Conservation (phyloP, 1,284 basidiomycete genomes). For the Cutaneotrichosporon dermatis region DNA sequence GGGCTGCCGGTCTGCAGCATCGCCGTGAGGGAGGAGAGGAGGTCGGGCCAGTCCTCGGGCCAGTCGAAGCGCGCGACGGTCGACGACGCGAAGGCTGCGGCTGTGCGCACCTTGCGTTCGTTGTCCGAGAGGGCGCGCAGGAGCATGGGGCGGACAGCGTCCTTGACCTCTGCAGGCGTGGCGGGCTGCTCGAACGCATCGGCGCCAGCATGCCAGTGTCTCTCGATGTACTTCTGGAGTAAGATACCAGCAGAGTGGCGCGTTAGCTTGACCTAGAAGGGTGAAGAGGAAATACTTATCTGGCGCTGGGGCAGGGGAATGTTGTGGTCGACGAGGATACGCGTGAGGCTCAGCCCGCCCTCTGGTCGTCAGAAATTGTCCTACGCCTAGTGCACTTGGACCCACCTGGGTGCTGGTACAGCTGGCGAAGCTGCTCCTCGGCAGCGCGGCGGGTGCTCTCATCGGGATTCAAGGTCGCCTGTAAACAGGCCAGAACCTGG, state of each 20-base stretch:
- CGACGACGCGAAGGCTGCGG: constrained; percentile 63
- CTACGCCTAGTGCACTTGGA: constrained; percentile 12
- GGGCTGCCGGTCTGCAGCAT: constrained; percentile 68
- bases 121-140: constrained; percentile 78
- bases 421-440: constrained; percentile 48
- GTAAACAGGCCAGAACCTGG: constrained; percentile 87
- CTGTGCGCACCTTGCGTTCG: constrained; percentile 73
- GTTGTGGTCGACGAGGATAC: constrained; percentile 60
- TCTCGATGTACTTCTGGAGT: constrained; percentile 76
- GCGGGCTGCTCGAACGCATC: constrained; percentile 67
- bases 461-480: constrained; percentile 71
- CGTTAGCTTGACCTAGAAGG: constrained; percentile 14
- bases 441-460: constrained; percentile 29
- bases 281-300: constrained; percentile 60
- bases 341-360: constrained; percentile 65
- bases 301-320: constrained; percentile 67
- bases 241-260: constrained; percentile 74
- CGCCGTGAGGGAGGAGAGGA: constrained; percentile 65
- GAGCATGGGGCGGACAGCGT: constrained; percentile 66
- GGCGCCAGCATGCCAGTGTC: constrained; percentile 81
- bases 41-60: constrained; percentile 87
- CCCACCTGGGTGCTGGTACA: constrained; percentile 63
- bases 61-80: constrained; percentile 83
- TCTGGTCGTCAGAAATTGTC: constrained; percentile 51
- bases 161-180: constrained; percentile 67